These are phyloP conservation scores for Corymbia calophylla DNA, from an alignment of 441 rosid species.

Conservation along the genomic window DNA sequence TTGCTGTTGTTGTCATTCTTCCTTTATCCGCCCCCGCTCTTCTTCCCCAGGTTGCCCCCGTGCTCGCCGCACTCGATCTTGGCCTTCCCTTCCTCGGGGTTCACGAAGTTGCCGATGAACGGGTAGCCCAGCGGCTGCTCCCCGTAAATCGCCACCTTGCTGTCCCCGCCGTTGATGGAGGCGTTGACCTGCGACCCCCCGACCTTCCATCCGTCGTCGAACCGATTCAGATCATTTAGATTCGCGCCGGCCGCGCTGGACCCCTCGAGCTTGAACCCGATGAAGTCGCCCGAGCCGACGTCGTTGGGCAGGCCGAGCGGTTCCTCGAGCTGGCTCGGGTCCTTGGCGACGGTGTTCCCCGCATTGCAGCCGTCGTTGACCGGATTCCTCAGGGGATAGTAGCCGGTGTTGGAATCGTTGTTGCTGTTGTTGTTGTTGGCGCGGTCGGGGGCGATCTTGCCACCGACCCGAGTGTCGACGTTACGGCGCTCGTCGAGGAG, in stretches of 20 bases:
- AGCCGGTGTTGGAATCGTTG: background rate
- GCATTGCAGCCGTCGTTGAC: background rate
- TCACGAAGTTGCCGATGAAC: constrained; percentile 7
- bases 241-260: background rate
- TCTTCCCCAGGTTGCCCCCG: constrained; percentile 47
- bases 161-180: constrained; percentile 67
- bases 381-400: background rate
- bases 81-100: constrained; percentile 33
- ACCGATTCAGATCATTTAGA: too few relatives aligned
- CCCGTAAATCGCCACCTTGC: constrained; percentile 51
- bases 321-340: background rate
- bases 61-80: constrained; percentile 39
- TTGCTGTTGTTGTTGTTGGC: background rate
- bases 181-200: background rate
- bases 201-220: constrained; percentile 11
- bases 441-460: background rate
- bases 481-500: constrained; percentile 13
- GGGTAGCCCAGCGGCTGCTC: background rate
- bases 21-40: constrained; percentile 41
- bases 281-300: background rate
- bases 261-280: constrained; percentile 4
- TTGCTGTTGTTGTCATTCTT: constrained; percentile 1
- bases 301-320: background rate
- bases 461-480: constrained; percentile 63
- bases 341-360: background rate